Evolutionary conservation across 208 protist species (phyloP), one percentile per base, ranked within the genome.

Genomic region (Endotrypanum monterogeii): DNA sequence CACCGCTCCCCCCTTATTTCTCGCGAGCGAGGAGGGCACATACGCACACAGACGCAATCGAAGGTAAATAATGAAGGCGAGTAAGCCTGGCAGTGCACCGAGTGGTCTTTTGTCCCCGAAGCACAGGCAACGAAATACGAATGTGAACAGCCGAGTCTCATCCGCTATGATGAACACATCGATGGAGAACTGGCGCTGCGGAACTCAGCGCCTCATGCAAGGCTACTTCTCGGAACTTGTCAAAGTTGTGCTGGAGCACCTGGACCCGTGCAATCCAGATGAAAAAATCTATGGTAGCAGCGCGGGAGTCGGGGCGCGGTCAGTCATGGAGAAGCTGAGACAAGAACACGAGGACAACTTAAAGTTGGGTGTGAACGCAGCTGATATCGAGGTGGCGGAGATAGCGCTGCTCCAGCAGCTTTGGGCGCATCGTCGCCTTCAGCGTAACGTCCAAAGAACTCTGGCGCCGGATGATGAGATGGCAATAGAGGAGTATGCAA

Each of bases 221-320:
- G 54, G 72, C 6, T 80, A 80, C 76, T 52, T 75, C n/a, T 39
- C 39, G 6, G 28, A 16, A 32, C 76, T 80, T 32, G 37, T 54
- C 1, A 30, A 50, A 2, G 32, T 80, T 46, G 63, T 57, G 0
- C 55, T 71, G 20, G 60, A 23, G 3, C 56, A 69, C 67, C 52
- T 63, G 9, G 54, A 39, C 18, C 35, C 28, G 20, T 20, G 58
- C 20, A 37, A 32, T 28, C 58, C 35, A 3, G 14, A 35, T 41
- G 6, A 12, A 23, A 16, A 63, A 28, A 20, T 16, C 35, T 23
- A n/a, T 6, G 8, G 18, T 35, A 63, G 37, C 52, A 39, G 37
- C 54, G n/a, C 32, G 54, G 28, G n/a, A 6, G n/a, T 28, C 39
- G 37, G 48, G 35, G 35, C 30, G 54, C 54, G 16, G n/a, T 20